Base-by-base conservation (phyloP, 805 yeast species). In the Yamadazyma tumulicola region DNA sequence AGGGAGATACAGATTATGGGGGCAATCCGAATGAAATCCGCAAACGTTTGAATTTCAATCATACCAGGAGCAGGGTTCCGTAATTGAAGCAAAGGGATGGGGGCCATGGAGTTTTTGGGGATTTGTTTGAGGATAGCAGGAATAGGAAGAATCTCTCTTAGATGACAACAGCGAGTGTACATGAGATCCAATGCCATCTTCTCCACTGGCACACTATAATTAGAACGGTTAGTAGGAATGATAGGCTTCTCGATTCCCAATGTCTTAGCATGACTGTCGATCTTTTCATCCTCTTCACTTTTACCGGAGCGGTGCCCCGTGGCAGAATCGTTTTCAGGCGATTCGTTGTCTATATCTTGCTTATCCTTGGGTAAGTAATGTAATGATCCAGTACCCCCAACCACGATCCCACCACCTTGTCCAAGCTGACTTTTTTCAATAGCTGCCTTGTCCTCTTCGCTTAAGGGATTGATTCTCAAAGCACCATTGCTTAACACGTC, bases 81-180 rank as follows among this genome's bases (percentile, higher is more conserved):
- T 39, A 91, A 65, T 49, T 82, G 86, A 38, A 89, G 55, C 3
- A 75, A 54, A 5, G 85, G 79, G 16, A 89, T 57, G 4, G 96
- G 95, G 1, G 85, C 79, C 29, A 80, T 72, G 19, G 87, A 79
- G 15, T 84, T 86, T 50, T 79, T 79, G 1, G 85, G 85, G 42
- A 89, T 71, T 39, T 67, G 72, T 50, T 83, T 82, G 47, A 85
- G 52, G 5, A 88, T 85, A 1, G 94, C 88, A 2, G 95, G 89
- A 32, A 89, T 87, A 1, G 97, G 97, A 41, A 89, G 57, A 38
- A 89, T 89, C 51, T 89, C 97, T 36, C 97, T 69, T 39, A 89
- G 64, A 57, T 89, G 97, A 55, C 97, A 89, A 57, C 97, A 89
- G 41, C 96, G 68, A 0, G 96, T 85, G 59, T 89, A 89, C 51